phyloP scores from a whole-genome alignment of 2,329 filamentous ascomycete genomes.

The Paracoccidioides brasiliensis region DNA sequence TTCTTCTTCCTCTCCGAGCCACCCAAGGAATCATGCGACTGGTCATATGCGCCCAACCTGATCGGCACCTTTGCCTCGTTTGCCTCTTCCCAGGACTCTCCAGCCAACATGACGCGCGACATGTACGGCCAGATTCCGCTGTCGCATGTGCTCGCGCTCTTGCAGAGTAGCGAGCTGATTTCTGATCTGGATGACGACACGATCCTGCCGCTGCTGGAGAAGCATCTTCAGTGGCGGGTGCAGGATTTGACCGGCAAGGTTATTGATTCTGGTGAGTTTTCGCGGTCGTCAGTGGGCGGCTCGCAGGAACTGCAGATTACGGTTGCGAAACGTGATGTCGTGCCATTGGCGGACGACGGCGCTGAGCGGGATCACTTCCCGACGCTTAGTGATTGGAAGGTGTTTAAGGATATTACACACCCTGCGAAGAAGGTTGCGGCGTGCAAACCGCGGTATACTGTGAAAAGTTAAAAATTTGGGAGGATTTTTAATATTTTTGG shows the following conservation, averaged over 20 bases:
- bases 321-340: slow-evolving; percentile 3
- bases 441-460: not conserved
- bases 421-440: not conserved
- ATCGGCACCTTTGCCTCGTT: slow-evolving; percentile 51
- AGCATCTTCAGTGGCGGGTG: slow-evolving; percentile 14
- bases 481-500: not conserved
- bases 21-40: slow-evolving; percentile 33
- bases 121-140: slow-evolving; percentile 9
- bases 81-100: slow-evolving; percentile 6
- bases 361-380: slow-evolving; percentile 1
- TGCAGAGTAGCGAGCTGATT: slow-evolving; percentile 7
- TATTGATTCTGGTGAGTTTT: slow-evolving; percentile 10
- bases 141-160: slow-evolving; percentile 11
- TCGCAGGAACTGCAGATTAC: not conserved
- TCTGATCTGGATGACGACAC: slow-evolving; percentile 4
- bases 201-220: slow-evolving; percentile 11
- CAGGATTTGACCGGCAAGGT: slow-evolving; percentile 8
- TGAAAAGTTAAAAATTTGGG: not conserved
- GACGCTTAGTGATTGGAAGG: not conserved
- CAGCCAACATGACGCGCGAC: slow-evolving; percentile 1
- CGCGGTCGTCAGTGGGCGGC: not conserved
- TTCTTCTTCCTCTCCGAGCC: slow-evolving; percentile 54
- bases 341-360: not conserved
- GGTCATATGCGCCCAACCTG: slow-evolving; percentile 43
- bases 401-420: not conserved